Evolutionary conservation across 768 basidiomycete species (phyloP), one percentile per base, ranked within the genome.

Genomic region (Vararia minispora): DNA sequence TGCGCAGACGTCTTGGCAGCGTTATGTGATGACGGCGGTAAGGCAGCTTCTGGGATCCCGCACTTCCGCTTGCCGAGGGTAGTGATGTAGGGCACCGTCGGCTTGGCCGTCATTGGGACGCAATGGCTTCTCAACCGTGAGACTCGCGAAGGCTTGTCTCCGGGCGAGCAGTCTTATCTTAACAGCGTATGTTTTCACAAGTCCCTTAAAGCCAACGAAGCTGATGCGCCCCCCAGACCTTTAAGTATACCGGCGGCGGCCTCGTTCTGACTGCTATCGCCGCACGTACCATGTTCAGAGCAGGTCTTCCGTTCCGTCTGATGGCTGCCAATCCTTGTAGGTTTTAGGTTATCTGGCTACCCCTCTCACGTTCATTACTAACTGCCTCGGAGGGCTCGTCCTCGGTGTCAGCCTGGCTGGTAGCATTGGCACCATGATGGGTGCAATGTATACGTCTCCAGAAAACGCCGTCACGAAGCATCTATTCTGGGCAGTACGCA

Each of bases 311-410:
- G 53, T 76, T 75, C 60, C 71, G 79, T 39, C 63, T 90, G 38
- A 86, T 90, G 86, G 60, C 79, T 0, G 73, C 84, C 11, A 89
- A 88, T 57, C 87, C 87, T 43, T 89, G 85, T 79, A 47, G 42
- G 74, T 56, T 24, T 5, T 5, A 28, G 27, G 13, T 13, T 17
- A 11, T 28, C 13, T 5, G 4, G 17, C 12, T 34, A 33, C n/a
- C 26, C 28, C 20, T 37, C 6, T 29, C 17, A 5, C 9, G 27
- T 14, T 39, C 27, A 14, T 28, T 21, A n/a, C 35, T 23, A 42
- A 34, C 5, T 10, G 8, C 21, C 8, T 9, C 29, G 5, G 25
- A 82, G 79, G 81, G 87, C 62, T 82, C 38, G 83, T 90, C 2
- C 71, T 89, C 31, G 87, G 85, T 45, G 74, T 82, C 35, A 79